These are phyloP conservation scores for Spathaspora boniae DNA, from an alignment of 805 yeast genomes.

Conservation along the genomic window DNA sequence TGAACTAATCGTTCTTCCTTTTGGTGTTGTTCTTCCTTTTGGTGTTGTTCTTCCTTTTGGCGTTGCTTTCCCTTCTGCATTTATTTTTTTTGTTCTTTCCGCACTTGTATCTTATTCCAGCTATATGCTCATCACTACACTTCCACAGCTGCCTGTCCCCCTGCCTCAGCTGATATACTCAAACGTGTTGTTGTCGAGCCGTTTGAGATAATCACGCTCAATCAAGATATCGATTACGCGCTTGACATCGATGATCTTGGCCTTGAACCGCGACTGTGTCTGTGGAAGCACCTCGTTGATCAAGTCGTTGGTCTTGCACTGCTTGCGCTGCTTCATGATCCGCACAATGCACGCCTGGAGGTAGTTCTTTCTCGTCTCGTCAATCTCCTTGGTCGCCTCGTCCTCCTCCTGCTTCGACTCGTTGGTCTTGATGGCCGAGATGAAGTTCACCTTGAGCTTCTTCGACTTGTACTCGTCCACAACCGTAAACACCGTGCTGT, in stretches of 20 bases:
- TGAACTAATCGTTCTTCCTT: not conserved
- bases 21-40: no score
- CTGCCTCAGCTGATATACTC: constrained; percentile 86
- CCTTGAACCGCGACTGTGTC: constrained; percentile 77
- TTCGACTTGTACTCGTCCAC: constrained; percentile 83
- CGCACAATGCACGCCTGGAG: constrained; percentile 93
- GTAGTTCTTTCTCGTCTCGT: constrained; percentile 80
- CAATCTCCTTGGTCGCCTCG: constrained; percentile 75
- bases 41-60: no score
- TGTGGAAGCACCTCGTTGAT: constrained; percentile 87
- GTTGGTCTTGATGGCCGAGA: constrained; percentile 56
- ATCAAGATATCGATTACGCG: constrained; percentile 80
- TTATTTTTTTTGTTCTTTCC: not conserved
- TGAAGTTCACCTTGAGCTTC: constrained; percentile 78
- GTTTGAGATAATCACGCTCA: constrained; percentile 78
- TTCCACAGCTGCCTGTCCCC: no score
- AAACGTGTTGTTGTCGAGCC: constrained; percentile 71
- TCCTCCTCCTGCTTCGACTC: constrained; percentile 61
- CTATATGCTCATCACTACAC: not conserved
- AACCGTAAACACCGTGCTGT: constrained; percentile 59
- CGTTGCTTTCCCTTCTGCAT: not conserved
- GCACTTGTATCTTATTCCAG: constrained; percentile 1
- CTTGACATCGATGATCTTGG: constrained; percentile 82
- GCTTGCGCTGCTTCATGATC: constrained; percentile 91
- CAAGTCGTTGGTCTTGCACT: constrained; percentile 70